Evolutionary conservation across 2,329 filamentous ascomycete genomes (phyloP).

Genomic region (Fusarium sp.): DNA sequence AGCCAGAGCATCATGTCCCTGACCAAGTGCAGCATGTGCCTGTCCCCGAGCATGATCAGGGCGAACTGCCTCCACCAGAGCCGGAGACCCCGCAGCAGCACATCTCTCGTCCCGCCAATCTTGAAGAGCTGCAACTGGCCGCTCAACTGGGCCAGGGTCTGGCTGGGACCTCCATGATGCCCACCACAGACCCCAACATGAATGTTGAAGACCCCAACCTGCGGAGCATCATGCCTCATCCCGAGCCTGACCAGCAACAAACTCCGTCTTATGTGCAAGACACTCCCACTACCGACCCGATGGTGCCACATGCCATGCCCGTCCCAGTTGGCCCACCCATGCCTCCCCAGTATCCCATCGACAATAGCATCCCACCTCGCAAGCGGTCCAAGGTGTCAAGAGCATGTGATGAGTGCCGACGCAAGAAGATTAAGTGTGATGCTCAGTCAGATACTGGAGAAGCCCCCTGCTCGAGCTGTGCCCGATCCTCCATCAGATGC

Average conservation of each 20-base stretch:
- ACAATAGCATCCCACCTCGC: constrained; percentile 73
- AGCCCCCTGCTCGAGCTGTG: constrained; percentile 84
- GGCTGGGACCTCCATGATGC: constrained; percentile 61
- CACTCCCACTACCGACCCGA: constrained; percentile 50
- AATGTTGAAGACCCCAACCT: constrained; percentile 57
- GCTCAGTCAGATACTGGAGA: constrained; percentile 79
- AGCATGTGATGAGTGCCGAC: constrained; percentile 88
- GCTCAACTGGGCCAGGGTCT: constrained; percentile 69
- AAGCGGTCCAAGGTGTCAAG: constrained; percentile 89
- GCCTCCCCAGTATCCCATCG: constrained; percentile 55
- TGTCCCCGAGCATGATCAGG: constrained; percentile 48
- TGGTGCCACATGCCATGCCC: constrained; percentile 52
- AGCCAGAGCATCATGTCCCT: constrained; percentile 44
- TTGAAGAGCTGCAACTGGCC: constrained; percentile 69
- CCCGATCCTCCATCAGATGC: constrained; percentile 79
- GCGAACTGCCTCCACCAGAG: constrained; percentile 48
- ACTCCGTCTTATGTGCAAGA: constrained; percentile 54
- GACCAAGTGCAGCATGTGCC: constrained; percentile 46
- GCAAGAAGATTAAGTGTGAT: constrained; percentile 93
- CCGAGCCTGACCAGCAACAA: constrained; percentile 53
- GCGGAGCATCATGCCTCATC: constrained; percentile 59
- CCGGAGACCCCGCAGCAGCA: constrained; percentile 57
- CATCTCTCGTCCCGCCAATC: constrained; percentile 57
- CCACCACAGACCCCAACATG: constrained; percentile 60
- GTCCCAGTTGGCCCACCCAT: constrained; percentile 53